These are phyloP conservation scores for Plectosphaerella sp. DNA, from an alignment of 2,329 filamentous ascomycete genomes.

Conservation along the genomic window DNA sequence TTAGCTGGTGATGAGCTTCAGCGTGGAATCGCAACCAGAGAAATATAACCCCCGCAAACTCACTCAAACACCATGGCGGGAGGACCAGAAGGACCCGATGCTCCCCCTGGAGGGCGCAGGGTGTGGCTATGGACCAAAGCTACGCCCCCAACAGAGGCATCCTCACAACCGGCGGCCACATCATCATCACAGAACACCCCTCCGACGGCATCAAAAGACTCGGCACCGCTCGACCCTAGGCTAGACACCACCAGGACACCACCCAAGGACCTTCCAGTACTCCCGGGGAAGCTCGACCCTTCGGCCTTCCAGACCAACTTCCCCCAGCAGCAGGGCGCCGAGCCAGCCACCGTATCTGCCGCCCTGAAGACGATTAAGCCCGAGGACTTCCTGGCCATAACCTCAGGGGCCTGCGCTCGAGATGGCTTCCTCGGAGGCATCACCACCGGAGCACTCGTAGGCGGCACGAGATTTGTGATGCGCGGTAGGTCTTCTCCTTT, in stretches of 20 bases:
- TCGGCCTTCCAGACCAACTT: conserved; percentile 14
- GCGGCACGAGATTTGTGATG: conserved; percentile 68
- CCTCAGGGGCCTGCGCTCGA: conserved; percentile 78
- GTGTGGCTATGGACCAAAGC: not conserved
- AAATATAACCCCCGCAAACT: too few relatives aligned
- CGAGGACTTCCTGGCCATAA: conserved; percentile 66
- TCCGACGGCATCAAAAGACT: not conserved
- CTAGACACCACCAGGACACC: not conserved
- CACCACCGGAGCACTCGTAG: conserved; percentile 69
- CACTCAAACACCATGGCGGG: not conserved
- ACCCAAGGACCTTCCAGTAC: conserved; percentile 8
- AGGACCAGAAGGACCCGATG: not conserved
- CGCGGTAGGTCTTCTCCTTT: conserved; percentile 53
- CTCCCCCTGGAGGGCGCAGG: not conserved
- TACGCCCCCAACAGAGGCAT: not conserved
- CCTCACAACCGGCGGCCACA: not conserved
- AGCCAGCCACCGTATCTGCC: conserved; percentile 39
- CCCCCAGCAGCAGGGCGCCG: conserved; percentile 9
- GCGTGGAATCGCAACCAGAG: not conserved
- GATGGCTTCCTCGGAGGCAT: conserved; percentile 83
- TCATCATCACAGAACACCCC: not conserved
- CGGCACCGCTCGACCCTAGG: not conserved
- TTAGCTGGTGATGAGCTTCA: not conserved
- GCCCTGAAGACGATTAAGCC: conserved; percentile 63
- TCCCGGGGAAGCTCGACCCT: conserved; percentile 9